phyloP scores from a whole-genome alignment of 371 early-diverging fungal species.

The Quaeritorhiza haematococci region DNA sequence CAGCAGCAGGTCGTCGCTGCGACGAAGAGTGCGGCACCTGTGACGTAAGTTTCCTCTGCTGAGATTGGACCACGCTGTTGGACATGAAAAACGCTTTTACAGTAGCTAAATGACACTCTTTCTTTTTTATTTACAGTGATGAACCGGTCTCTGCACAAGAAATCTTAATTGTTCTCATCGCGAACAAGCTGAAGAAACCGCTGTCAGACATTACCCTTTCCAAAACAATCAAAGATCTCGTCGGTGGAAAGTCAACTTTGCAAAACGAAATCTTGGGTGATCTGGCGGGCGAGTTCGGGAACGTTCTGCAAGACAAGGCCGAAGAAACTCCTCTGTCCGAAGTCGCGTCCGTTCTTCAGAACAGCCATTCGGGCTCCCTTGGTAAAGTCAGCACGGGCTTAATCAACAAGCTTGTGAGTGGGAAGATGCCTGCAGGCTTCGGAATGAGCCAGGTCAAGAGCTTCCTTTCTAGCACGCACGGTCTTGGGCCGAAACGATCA shows the following conservation, averaged over 20 bases:
- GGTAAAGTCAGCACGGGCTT: conserved; percentile 80
- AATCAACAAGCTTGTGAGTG: conserved; percentile 76
- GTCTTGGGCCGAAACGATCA: conserved; percentile 80
- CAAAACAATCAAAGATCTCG: conserved; percentile 88
- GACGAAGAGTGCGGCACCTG: conserved; percentile 40
- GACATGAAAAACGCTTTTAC: too few relatives aligned
- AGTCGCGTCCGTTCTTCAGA: conserved; percentile 65
- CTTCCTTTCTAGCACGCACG: conserved; percentile 64
- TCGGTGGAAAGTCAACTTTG: conserved; percentile 92
- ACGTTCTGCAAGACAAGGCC: conserved; percentile 81
- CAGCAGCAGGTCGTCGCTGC: conserved; percentile 52
- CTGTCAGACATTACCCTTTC: conserved; percentile 66
- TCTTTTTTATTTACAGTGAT: conserved; percentile 41
- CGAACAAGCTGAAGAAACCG: conserved; percentile 88
- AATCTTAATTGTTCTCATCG: conserved; percentile 75
- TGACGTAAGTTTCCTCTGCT: conserved; percentile 29
- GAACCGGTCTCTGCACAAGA: conserved; percentile 73
- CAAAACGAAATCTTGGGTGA: conserved; percentile 97
- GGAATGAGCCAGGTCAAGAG: conserved; percentile 74
- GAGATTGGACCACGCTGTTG: too few relatives aligned
- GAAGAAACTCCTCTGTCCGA: conserved; percentile 88
- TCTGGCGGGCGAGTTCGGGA: conserved; percentile 88
- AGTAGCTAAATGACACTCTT: too few relatives aligned
- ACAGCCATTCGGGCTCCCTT: conserved; percentile 60
- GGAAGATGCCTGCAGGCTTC: conserved; percentile 94